Evolutionary conservation across 768 basidiomycete species (phyloP).

Genomic region (Kwoniella dejecticola): DNA sequence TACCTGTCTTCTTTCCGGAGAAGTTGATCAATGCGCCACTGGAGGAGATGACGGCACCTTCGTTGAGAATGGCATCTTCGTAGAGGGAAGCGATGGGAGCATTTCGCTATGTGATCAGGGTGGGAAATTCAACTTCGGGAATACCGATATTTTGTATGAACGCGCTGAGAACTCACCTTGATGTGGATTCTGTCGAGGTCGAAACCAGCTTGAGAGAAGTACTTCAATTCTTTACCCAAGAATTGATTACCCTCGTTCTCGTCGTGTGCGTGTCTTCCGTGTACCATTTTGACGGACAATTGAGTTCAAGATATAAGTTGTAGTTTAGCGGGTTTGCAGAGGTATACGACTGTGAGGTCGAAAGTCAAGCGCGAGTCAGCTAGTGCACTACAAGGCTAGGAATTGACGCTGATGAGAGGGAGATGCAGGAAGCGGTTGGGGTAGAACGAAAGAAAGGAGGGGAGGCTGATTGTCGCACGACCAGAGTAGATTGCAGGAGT

Average conservation of each 20-base stretch:
- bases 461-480: slow-evolving; percentile 1
- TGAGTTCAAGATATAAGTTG: no score
- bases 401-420: neutral
- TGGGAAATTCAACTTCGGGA: neutral
- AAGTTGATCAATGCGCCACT: slow-evolving; percentile 99
- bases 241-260: slow-evolving; percentile 56
- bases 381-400: no score
- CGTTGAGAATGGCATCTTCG: slow-evolving; percentile 97
- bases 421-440: neutral
- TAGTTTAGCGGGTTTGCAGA: no score
- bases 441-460: neutral
- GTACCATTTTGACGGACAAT: slow-evolving; percentile 25
- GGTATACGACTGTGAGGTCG: neutral
- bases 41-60: slow-evolving; percentile 95
- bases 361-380: neutral
- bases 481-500: neutral
- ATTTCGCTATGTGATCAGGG: slow-evolving; percentile 44
- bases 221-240: slow-evolving; percentile 88
- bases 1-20: slow-evolving; percentile 98
- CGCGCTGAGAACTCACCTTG: slow-evolving; percentile 58
- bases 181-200: slow-evolving; percentile 97
- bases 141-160: no score
- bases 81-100: slow-evolving; percentile 72
- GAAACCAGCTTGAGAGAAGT: slow-evolving; percentile 98
- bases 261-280: slow-evolving; percentile 42